Base-by-base conservation (phyloP, 2,329 filamentous ascomycete genomes). In the Metarhizium anisopliae region DNA sequence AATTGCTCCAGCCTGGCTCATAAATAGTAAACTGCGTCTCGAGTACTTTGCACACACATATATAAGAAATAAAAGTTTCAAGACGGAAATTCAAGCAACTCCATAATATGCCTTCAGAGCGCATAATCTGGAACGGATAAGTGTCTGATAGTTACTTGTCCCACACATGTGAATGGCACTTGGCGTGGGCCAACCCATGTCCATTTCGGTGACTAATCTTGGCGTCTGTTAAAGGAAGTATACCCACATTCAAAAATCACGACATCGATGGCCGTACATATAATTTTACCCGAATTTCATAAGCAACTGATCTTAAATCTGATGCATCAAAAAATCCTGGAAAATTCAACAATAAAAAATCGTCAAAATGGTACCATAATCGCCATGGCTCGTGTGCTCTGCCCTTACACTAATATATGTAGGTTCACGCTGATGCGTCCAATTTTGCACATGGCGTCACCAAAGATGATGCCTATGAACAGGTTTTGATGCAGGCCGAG, bases 361-460 rank as follows among this genome's bases (percentile, higher is more conserved):
- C 2, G 43, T 35, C 32, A 25, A 25, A 25, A 25, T 25, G 7
- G 32, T 35, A 35, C 32, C 6, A 35, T 16, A 2, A 16, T 16
- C 2, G 5, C 2, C 38, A 40, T 40, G 14, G 13, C 14, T 10
- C 38, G 14, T 40, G 14, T 4, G 38, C 38, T 40, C 25, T n/a
- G 20, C 20, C 7, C 43, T 49, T 14, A 29, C 47, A 53, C 47
- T 49, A 25, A 56, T 35, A 29, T n/a, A n/a, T 32, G 30, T 4
- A 84, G 86, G 86, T 89, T 56, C 89, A 93, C 72, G 89, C 89
- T 53, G 88, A 93, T 67, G 83, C 88, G 3, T 89, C 87, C 53
- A 89, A 83, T 64, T 93, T 93, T 70, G 77, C 75, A 51, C 66
- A 77, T 14, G 83, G 82, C 60, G 70, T 90, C 58, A 82, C 78